phyloP scores from a whole-genome alignment of 768 basidiomycete genomes.

The Pholiota molesta region DNA sequence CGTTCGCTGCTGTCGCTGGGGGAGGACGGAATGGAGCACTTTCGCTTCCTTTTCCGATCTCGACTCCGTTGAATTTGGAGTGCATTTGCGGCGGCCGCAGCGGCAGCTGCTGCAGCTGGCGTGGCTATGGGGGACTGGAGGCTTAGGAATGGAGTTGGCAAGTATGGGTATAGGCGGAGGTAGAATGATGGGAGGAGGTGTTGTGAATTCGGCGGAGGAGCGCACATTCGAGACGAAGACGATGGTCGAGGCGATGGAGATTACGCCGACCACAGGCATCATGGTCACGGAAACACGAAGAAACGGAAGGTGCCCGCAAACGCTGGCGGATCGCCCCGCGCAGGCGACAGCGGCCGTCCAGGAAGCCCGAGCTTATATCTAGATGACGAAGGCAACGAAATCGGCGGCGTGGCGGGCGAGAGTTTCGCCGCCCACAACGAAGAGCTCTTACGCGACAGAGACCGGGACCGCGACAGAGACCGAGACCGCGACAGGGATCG shows the following conservation, averaged over 20 bases:
- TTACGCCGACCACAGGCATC: slow-evolving; percentile 69
- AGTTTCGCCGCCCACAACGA: slow-evolving; percentile 8
- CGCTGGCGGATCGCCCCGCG: slow-evolving; percentile 51
- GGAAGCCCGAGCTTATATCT: slow-evolving; percentile 18
- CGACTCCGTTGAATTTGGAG: slow-evolving; percentile 30
- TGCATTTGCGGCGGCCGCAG: slow-evolving; percentile 29
- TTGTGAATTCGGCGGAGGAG: slow-evolving; percentile 3
- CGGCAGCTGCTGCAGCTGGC: slow-evolving; percentile 29
- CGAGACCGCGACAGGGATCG: slow-evolving; percentile 16
- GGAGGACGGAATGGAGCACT: slow-evolving; percentile 23
- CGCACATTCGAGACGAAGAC: slow-evolving; percentile 40
- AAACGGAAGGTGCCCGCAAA: slow-evolving; percentile 86
- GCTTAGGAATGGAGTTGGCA: slow-evolving; percentile 21
- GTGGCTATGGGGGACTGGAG: slow-evolving; percentile 25
- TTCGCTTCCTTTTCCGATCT: slow-evolving; percentile 24
- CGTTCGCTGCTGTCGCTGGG: slow-evolving; percentile 22
- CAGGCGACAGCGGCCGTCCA: slow-evolving; percentile 17
- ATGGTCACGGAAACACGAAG: slow-evolving; percentile 79
- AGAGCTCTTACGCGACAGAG: slow-evolving; percentile 19
- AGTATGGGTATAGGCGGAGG: slow-evolving; percentile 18
- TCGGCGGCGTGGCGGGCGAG: slow-evolving; percentile 4
- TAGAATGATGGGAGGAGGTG: background rate
- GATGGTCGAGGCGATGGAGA: slow-evolving; percentile 60
- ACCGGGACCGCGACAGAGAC: slow-evolving; percentile 19
- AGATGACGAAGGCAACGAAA: slow-evolving; percentile 19